Base-by-base conservation (phyloP, 805 yeast species). In the Ogataea methylovora region DNA sequence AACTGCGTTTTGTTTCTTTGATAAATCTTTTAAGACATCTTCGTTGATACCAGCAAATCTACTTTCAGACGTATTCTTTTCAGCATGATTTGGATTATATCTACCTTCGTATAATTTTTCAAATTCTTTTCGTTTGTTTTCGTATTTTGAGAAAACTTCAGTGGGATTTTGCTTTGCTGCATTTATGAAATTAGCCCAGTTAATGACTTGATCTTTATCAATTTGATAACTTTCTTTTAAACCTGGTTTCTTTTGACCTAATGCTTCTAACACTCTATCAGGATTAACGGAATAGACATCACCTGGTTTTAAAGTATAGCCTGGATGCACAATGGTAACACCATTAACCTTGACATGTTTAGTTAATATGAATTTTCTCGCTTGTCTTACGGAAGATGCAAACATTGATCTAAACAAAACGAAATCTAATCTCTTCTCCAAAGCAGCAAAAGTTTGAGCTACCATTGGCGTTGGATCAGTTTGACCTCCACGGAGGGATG, bases 371-470 rank as follows among this genome's bases (percentile, higher is more conserved):
- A 83, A 86, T 53, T 84, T 87, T 46, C 96, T 75, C 3, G 98
- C 95, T 61, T 90, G 97, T 67, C 97, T 79, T 4, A 86, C 76
- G 7, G 95, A 83, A 5, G 94, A 75, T 5, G 97, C 95, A 65
- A 90, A 87, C 83, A 90, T 71, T 14, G 96, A 69, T 60, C 98
- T 78, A 64, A 85, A 92, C 9, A 90, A 49, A 3, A 96, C 97
- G 53, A 82, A 74, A 56, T 90, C 98, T 22, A 90, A 68, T 54
- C 98, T 71, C 52, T 81, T 83, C 58, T 90, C 98, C 42, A 90
- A 63, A 2, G 79, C 79, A 4, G 95, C 95, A 59, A 67, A 90
- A 2, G 96, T 84, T 62, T 92, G 97, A 51, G 87, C 59, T 29
- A 84, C 76, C 63, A 83, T 73, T 8, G 98, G 97, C 1, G 96